Percentiles rank a stretch among this genome's conserved stretches.
Conservation (phyloP, 805 yeast species). For the Schizosaccharomyces octosporus region DNA sequence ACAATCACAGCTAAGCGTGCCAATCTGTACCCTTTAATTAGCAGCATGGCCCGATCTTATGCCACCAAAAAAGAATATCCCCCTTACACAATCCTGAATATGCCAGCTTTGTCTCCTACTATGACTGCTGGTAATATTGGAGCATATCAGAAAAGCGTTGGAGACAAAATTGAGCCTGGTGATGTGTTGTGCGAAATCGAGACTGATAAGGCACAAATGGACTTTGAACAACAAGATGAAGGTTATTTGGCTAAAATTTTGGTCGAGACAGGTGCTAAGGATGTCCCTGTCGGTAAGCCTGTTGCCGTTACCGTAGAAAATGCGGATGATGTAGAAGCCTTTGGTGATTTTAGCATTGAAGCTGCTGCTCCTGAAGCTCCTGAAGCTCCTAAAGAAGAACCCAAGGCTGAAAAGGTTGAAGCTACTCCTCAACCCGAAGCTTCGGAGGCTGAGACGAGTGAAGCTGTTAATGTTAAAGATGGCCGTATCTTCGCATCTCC, state of each 20-base stretch:
- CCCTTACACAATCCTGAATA: constrained; percentile 63
- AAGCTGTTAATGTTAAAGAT: constrained; percentile 10
- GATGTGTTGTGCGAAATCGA: constrained; percentile 90
- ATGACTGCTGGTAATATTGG: constrained; percentile 92
- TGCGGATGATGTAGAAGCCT: constrained; percentile 60
- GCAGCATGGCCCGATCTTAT: background rate
- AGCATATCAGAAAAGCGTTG: constrained; percentile 69
- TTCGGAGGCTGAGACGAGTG: constrained; percentile 17
- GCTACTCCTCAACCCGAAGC: constrained; percentile 15
- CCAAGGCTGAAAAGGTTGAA: constrained; percentile 11
- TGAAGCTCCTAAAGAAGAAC: constrained; percentile 11
- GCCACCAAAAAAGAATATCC: constrained; percentile 24
- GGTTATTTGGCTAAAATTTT: constrained; percentile 75
- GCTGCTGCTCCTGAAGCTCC: constrained; percentile 29
- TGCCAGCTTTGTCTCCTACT: constrained; percentile 99
- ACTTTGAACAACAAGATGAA: constrained; percentile 88
- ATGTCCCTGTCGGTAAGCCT: constrained; percentile 72
- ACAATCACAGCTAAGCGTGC: background rate
- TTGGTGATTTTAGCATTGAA: constrained; percentile 57
- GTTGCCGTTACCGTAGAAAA: constrained; percentile 92
- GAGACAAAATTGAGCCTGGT: constrained; percentile 75
- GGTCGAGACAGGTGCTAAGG: constrained; percentile 64
- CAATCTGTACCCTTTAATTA: background rate
- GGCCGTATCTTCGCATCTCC: constrained; percentile 85
- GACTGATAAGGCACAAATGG: constrained; percentile 95